A percentile compares a stretch with the other conserved stretches of the same genome.
phyloP scores from a whole-genome alignment of 768 basidiomycete genomes.

The Lanmaoa rubissima region DNA sequence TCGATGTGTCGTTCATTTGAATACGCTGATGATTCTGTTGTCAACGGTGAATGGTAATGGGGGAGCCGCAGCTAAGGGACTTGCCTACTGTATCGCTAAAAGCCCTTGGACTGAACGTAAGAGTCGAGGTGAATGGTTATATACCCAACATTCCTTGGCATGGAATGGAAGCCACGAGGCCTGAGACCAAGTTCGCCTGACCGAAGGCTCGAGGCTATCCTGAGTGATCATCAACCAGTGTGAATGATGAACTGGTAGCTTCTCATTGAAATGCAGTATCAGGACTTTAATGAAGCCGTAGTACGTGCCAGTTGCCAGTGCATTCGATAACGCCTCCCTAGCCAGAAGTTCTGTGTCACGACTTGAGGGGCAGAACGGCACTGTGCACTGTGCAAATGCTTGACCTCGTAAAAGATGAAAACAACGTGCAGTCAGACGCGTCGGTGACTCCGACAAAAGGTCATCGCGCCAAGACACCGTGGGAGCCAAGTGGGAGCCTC shows the following conservation, averaged over 20 bases:
- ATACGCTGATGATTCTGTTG: neutral
- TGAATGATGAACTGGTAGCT: neutral
- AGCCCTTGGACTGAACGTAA: too few relatives aligned
- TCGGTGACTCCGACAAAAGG: too few relatives aligned
- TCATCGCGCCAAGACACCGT: too few relatives aligned
- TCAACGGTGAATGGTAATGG: neutral
- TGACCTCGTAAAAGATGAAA: neutral
- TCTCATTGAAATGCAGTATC: neutral
- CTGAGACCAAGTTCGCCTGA: neutral
- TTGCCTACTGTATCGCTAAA: neutral
- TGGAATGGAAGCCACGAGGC: slow-evolving; percentile 10
- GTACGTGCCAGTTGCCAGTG: neutral
- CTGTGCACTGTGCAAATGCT: too few relatives aligned
- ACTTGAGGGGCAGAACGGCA: neutral
- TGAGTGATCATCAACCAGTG: neutral
- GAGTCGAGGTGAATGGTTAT: slow-evolving; percentile 1
- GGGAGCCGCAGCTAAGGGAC: neutral
- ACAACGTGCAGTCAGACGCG: neutral
- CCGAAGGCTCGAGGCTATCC: slow-evolving; percentile 1
- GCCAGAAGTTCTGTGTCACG: neutral
- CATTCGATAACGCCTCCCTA: neutral
- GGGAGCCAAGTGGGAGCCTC: too few relatives aligned
- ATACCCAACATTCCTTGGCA: neutral
- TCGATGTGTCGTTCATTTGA: slow-evolving; percentile 3
- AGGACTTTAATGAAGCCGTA: neutral